These are phyloP conservation scores for Trichoderma oligosporum DNA, from an alignment of 2,329 filamentous ascomycete species.

Conservation along the genomic window DNA sequence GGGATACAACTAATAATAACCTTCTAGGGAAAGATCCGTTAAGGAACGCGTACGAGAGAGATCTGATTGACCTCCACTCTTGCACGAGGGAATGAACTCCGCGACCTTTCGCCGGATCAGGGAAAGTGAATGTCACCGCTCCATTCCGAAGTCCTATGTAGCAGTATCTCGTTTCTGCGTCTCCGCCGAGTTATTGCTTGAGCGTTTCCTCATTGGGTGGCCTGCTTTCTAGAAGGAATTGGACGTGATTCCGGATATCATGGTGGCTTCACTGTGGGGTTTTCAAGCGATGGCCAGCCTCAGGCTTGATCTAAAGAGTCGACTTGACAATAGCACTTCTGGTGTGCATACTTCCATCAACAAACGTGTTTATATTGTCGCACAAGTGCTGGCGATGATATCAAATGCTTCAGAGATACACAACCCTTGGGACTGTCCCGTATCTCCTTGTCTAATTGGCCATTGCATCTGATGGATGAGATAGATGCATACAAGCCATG, in stretches of 20 bases:
- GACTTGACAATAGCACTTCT: conserved; percentile 4
- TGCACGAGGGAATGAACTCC: not conserved
- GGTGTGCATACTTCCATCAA: not conserved
- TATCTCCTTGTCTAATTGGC: too few species aligned
- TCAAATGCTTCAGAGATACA: too few species aligned
- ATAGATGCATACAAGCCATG: too few species aligned
- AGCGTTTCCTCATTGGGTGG: not conserved
- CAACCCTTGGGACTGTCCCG: too few species aligned
- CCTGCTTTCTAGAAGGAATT: conserved; percentile 6
- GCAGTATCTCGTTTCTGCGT: not conserved
- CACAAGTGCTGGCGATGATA: too few species aligned
- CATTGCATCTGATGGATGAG: too few species aligned
- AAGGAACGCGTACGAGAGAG: not conserved
- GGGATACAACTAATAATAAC: too few species aligned
- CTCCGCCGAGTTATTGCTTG: not conserved
- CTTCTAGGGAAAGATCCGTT: too few species aligned
- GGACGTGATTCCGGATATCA: not conserved
- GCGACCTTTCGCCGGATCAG: not conserved
- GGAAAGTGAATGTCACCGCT: not conserved
- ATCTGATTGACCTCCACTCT: not conserved
- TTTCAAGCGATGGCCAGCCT: not conserved
- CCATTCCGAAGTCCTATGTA: not conserved
- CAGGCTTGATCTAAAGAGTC: not conserved
- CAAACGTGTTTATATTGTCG: not conserved
- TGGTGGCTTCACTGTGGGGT: not conserved